phyloP scores from a whole-genome alignment of 2,329 filamentous ascomycete species.

The Pezicula neosporulosa region DNA sequence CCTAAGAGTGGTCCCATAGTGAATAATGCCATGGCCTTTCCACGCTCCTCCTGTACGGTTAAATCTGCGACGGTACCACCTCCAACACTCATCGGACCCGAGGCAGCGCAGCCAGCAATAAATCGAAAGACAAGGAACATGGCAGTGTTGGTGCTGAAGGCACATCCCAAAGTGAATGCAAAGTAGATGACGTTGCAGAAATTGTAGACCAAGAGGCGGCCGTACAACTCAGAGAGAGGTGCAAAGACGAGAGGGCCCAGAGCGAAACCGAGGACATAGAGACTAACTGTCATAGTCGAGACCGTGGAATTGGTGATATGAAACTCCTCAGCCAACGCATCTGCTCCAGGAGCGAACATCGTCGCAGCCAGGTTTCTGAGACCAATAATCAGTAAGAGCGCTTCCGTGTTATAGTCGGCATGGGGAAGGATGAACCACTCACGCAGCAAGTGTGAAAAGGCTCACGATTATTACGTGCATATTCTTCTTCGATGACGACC shows the following conservation, averaged over 20 bases:
- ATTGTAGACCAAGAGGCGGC: slow-evolving; percentile 43
- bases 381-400: not conserved
- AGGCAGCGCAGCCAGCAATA: no score
- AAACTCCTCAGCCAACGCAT: not conserved
- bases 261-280: not conserved
- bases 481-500: slow-evolving; percentile 1
- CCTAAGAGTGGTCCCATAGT: no score
- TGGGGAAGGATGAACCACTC: not conserved
- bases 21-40: no score
- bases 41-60: no score
- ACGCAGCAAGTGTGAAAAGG: not conserved
- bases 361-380: not conserved
- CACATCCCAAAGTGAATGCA: no score
- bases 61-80: no score
- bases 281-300: not conserved
- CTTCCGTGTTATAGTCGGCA: not conserved
- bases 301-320: not conserved
- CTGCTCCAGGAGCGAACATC: not conserved
- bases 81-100: no score
- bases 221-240: slow-evolving; percentile 56
- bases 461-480: not conserved
- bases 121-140: no score
- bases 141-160: no score
- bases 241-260: slow-evolving; percentile 2
- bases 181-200: no score